Base-by-base conservation (phyloP, 169 alveolate species). In the Plasmodium sp. region DNA sequence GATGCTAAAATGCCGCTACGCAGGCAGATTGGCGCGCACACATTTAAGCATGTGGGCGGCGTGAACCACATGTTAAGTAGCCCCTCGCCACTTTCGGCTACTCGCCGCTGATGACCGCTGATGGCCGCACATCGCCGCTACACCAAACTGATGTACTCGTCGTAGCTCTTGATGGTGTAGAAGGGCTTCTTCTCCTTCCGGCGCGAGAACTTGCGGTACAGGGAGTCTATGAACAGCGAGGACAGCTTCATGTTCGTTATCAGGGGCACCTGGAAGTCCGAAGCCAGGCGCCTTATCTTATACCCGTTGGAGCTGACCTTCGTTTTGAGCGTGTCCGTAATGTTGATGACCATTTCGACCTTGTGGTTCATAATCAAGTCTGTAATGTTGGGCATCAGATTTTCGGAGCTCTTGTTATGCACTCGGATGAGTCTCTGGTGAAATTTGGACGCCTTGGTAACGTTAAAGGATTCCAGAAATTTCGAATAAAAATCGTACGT, bases 271-370 rank as follows among this genome's bases (percentile, higher is more conserved):
- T 83, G 94, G 80, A 94, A 88, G 93, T 96, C 97, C 3, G 96
- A 95, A 79, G 96, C 96, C 31, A 95, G 93, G 22, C 97, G 83
- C 27, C 97, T 94, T 92, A 96, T 96, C 77, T 92, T 51, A 94
- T 96, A 96, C 6, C 97, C 97, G 73, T 93, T 94, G 1, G 97
- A 92, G 51, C 94, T 51, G 54, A 74, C 83, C 18, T 41, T 73
- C 33, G 96, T 93, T 75, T 93, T 95, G 34, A 95, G 83, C 34
- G 96, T 48, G 81, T 94, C 96, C 14, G 96, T 92, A 74, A 94
- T 96, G 81, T 96, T 96, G 43, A 96, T 94, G 62, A 95, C 93
- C 94, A 96, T 58, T 91, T 96, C 97, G 1, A 96, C 97, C 41
- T 83, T 95, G 79, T 94, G 96, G 54, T 90, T 80, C 92, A 94